Conservation (phyloP, 306 rosid genomes). For the Myrica gale region DNA sequence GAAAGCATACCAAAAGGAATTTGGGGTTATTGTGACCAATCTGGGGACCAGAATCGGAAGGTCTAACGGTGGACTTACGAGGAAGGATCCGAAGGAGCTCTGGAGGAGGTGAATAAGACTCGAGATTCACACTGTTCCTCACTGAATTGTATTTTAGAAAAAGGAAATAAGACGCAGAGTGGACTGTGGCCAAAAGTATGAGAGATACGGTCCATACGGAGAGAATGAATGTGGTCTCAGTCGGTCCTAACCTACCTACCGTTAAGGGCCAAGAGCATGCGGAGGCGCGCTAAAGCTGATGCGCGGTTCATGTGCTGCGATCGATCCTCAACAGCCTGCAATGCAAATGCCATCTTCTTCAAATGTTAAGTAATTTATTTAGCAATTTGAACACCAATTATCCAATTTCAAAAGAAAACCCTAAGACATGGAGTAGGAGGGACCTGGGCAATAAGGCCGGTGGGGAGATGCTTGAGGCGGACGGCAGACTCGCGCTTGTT, state of each 20-base stretch:
- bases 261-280: slow-evolving; percentile 72
- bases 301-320: slow-evolving; percentile 92
- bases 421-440: too few relatives aligned
- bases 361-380: not conserved
- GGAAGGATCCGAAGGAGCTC: slow-evolving; percentile 90
- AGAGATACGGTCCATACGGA: slow-evolving; percentile 10
- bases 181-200: not conserved
- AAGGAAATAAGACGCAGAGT: not conserved
- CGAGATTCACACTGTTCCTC: slow-evolving; percentile 68
- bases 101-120: slow-evolving; percentile 62
- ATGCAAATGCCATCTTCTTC: slow-evolving; percentile 6
- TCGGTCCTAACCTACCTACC: slow-evolving; percentile 31
- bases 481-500: slow-evolving; percentile 89
- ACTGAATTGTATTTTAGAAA: slow-evolving; percentile 20
- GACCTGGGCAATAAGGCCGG: slow-evolving; percentile 79
- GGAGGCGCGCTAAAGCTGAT: slow-evolving; percentile 77
- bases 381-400: not conserved
- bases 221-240: not conserved
- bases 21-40: slow-evolving; percentile 83
- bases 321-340: slow-evolving; percentile 86
- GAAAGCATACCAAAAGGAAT: slow-evolving; percentile 49
- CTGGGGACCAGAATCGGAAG: slow-evolving; percentile 68
- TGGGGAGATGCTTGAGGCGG: slow-evolving; percentile 83
- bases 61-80: slow-evolving; percentile 67
- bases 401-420: not conserved